These are phyloP conservation scores for Penicillium nordicum DNA, from an alignment of 2,329 filamentous ascomycete genomes.

Conservation along the genomic window DNA sequence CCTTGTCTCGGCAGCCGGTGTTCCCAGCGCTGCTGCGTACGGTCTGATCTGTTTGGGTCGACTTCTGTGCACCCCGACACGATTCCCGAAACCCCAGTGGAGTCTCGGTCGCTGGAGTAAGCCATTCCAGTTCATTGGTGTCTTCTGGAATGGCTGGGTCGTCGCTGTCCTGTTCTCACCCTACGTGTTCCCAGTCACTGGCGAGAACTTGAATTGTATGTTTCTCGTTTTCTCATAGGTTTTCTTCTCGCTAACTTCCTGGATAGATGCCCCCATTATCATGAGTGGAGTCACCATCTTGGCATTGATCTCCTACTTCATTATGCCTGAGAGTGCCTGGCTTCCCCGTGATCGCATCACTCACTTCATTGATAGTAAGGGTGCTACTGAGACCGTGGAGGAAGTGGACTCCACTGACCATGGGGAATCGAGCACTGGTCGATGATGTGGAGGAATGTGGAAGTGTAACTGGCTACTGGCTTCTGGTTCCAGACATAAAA, in stretches of 20 bases:
- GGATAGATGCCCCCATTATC: slow-evolving; percentile 49
- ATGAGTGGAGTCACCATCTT: slow-evolving; percentile 51
- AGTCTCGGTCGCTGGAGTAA: slow-evolving; percentile 47
- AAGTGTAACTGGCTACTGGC: background rate
- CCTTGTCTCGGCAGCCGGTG: slow-evolving; percentile 52
- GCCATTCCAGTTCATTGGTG: slow-evolving; percentile 48
- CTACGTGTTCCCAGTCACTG: slow-evolving; percentile 46
- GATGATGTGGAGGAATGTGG: slow-evolving; percentile 6
- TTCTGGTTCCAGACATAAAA: background rate
- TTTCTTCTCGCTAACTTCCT: slow-evolving; percentile 2
- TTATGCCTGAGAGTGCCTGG: slow-evolving; percentile 49
- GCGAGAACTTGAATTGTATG: slow-evolving; percentile 46
- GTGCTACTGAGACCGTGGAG: slow-evolving; percentile 28
- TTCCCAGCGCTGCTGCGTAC: slow-evolving; percentile 52
- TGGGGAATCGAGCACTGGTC: slow-evolving; percentile 2
- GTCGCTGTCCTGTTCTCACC: slow-evolving; percentile 49
- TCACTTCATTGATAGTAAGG: slow-evolving; percentile 43
- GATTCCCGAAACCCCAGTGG: slow-evolving; percentile 36
- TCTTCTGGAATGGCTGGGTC: slow-evolving; percentile 52
- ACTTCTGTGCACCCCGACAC: slow-evolving; percentile 47
- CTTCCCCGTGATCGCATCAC: slow-evolving; percentile 46
- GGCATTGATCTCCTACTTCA: slow-evolving; percentile 48
- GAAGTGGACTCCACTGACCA: slow-evolving; percentile 18
- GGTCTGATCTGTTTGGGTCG: slow-evolving; percentile 51
- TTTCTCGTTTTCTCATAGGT: background rate